phyloP scores from a whole-genome alignment of 2,329 filamentous ascomycete species.

The Sphaceloma murrayae region DNA sequence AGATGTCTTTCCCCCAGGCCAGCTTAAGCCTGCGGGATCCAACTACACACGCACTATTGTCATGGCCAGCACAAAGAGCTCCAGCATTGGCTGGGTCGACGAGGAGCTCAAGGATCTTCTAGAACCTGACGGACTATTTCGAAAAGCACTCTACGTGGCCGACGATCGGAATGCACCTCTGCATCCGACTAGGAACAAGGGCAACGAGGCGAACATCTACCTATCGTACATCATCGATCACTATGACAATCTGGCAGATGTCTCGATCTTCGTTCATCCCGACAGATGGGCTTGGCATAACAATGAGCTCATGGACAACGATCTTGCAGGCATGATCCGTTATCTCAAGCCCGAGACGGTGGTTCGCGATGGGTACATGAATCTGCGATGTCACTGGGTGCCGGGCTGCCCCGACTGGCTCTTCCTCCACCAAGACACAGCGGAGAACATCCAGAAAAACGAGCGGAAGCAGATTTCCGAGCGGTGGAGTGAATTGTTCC shows the following conservation, averaged over 20 bases:
- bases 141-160: conserved; percentile 42
- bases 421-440: conserved; percentile 34
- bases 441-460: conserved; percentile 30
- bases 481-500: conserved; percentile 41
- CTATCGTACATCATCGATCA: conserved; percentile 53
- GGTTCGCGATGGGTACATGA: conserved; percentile 44
- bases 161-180: conserved; percentile 40
- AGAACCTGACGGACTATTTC: conserved; percentile 27
- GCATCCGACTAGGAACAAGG: conserved; percentile 44
- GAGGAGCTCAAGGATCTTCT: conserved; percentile 39
- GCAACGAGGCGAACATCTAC: conserved; percentile 55
- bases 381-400: conserved; percentile 47
- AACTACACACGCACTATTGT: conserved; percentile 48
- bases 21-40: conserved; percentile 36
- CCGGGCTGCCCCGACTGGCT: conserved; percentile 49
- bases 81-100: conserved; percentile 48
- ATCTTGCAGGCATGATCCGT: conserved; percentile 38
- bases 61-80: conserved; percentile 42
- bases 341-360: conserved; percentile 39
- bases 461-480: conserved; percentile 38
- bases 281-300: conserved; percentile 52
- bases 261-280: conserved; percentile 53
- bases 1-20: conserved; percentile 24
- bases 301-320: conserved; percentile 39
- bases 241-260: conserved; percentile 50